A percentile compares a stretch with the other conserved stretches of the same genome.
These are phyloP conservation scores for Geum urbanum DNA, from an alignment of 306 rosid genomes.

Conservation along the genomic window DNA sequence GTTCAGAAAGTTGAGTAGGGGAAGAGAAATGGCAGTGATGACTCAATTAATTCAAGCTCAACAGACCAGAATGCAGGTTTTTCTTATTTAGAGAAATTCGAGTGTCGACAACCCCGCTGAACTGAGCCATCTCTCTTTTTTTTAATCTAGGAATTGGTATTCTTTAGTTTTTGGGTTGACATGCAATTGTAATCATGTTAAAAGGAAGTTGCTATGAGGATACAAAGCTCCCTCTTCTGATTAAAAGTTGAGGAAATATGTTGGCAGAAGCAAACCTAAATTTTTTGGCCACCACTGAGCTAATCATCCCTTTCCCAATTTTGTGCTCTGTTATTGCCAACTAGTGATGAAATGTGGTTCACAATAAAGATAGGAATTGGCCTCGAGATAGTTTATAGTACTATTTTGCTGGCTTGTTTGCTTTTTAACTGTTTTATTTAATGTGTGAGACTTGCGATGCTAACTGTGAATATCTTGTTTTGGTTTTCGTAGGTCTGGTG, in stretches of 20 bases:
- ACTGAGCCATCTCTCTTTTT: conserved; percentile 52
- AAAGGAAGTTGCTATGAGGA: conserved; percentile 48
- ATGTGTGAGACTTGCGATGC: background rate
- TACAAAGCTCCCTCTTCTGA: conserved; percentile 78
- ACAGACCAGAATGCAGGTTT: conserved; percentile 92
- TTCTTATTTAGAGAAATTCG: conserved; percentile 41
- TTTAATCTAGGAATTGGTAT: background rate
- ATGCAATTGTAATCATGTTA: background rate
- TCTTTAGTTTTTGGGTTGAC: background rate
- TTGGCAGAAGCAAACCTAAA: conserved; percentile 75
- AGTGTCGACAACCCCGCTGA: conserved; percentile 89
- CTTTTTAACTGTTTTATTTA: background rate
- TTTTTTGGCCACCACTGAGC: conserved; percentile 52
- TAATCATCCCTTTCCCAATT: conserved; percentile 5
- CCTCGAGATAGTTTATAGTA: background rate
- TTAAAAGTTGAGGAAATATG: conserved; percentile 47
- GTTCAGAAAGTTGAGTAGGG: background rate
- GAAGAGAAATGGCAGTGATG: conserved; percentile 32
- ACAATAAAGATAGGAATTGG: background rate
- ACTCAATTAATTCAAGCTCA: conserved; percentile 84
- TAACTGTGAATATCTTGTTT: background rate
- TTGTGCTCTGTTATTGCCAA: background rate
- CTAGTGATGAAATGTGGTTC: background rate
- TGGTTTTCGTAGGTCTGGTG: conserved; percentile 15
- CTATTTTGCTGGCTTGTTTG: background rate